Evolutionary conservation across 1,139 yeast species (phyloP), one percentile per base, ranked within the genome.

Genomic region (Scheffersomyces lignicola): DNA sequence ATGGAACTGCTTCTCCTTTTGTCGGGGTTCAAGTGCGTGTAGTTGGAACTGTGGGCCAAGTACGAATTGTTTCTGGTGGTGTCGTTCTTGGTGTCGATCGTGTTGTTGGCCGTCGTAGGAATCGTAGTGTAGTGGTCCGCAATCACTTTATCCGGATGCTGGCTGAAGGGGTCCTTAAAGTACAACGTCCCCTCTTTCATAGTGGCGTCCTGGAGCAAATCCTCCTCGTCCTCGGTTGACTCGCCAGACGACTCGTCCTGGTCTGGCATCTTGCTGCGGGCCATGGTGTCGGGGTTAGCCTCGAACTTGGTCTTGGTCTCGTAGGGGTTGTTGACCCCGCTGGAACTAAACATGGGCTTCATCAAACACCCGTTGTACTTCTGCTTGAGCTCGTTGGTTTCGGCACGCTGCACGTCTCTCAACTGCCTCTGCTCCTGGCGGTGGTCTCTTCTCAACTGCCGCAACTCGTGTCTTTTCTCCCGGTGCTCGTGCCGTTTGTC

Each of bases 1-100:
- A 49, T 39, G 7, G 51, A 48, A 38, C 39, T 45, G 24, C 43
- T 45, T 23, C 51, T 35, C 31, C 38, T 40, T 5, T 25, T 25
- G 7, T 8, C 5, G 4, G 14, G 18, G 7, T 24, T 7, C n/a
- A 26, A 15, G 18, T 26, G 29, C 16, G 29, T 26, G 11, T 26
- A 26, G 18, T 26, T 26, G 10, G 9, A 10, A 26, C 18, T 26
- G 16, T 25, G 28, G 7, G 26, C 6, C 9, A 12, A 14, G 8
- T 7, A 7, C 7, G 28, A 25, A 25, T 25, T n/a, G 7, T 25
- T 7, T 25, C 28, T 25, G n/a, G n/a, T 20, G 8, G 8, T 20
- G 18, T 26, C 29, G 18, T 26, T 26, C 3, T 4, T 26, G 5
- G 29, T 26, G n/a, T 26, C 29, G 18, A 26, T 6, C 3, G 29